These are phyloP conservation scores for Daldinia eschscholtzii DNA, from an alignment of 2,329 filamentous ascomycete genomes.

Conservation along the genomic window DNA sequence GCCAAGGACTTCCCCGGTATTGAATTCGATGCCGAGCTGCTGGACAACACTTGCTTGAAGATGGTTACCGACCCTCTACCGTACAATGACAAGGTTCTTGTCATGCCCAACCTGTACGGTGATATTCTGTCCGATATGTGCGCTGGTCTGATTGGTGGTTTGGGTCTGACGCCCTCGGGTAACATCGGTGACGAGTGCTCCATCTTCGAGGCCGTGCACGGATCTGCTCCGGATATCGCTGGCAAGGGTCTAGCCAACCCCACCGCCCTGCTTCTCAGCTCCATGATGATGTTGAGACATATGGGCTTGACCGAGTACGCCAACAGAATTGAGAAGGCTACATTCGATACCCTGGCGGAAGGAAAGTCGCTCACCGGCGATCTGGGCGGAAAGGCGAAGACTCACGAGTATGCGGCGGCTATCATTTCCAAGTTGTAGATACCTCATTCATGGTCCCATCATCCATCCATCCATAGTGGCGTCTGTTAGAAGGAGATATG, in stretches of 20 bases:
- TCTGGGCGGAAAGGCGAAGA: slow-evolving; percentile 96
- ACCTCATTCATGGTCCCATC: slow-evolving; percentile 36
- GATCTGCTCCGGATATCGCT: slow-evolving; percentile 95
- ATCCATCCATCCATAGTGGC: slow-evolving; percentile 44
- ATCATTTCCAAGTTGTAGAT: slow-evolving; percentile 80
- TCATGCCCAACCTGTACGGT: slow-evolving; percentile 98
- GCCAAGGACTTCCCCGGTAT: slow-evolving; percentile 96
- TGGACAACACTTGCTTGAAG: slow-evolving; percentile 99
- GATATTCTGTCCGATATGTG: slow-evolving; percentile 99
- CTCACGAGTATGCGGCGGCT: slow-evolving; percentile 89
- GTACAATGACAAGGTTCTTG: slow-evolving; percentile 99
- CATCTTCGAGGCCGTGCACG: slow-evolving; percentile 99
- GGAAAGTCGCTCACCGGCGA: slow-evolving; percentile 97
- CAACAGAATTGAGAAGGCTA: slow-evolving; percentile 89
- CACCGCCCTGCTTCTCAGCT: slow-evolving; percentile 92
- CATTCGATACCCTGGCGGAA: slow-evolving; percentile 94
- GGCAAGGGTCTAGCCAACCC: slow-evolving; percentile 97
- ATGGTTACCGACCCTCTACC: slow-evolving; percentile 96
- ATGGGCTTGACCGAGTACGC: slow-evolving; percentile 92
- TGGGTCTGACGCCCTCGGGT: slow-evolving; percentile 95
- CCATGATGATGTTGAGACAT: slow-evolving; percentile 99
- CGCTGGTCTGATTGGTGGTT: slow-evolving; percentile 96
- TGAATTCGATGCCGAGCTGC: slow-evolving; percentile 96
- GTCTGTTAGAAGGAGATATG: slow-evolving; percentile 41
- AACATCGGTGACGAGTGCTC: slow-evolving; percentile 99